A percentile compares a stretch with the other conserved stretches of the same genome.
phyloP scores from a whole-genome alignment of 1,284 basidiomycete species.

The Cystodermella granulosa region DNA sequence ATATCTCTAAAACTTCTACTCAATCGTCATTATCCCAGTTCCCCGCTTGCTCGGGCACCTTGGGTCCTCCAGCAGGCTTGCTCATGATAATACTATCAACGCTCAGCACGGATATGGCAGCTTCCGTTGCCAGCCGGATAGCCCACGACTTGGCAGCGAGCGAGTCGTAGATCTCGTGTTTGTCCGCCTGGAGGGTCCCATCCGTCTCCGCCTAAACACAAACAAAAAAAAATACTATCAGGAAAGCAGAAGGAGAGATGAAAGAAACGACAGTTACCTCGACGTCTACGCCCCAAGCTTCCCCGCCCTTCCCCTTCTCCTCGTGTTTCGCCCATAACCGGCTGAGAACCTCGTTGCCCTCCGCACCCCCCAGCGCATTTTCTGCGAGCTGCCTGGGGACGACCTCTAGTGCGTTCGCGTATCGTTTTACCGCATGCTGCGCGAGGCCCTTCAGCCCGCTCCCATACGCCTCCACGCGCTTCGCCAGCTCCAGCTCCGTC shows the following conservation, averaged over 20 bases:
- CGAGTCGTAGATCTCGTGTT: slow-evolving; percentile 74
- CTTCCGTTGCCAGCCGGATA: slow-evolving; percentile 83
- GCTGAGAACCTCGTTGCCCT: slow-evolving; percentile 89
- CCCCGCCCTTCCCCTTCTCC: slow-evolving; percentile 58
- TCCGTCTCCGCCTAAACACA: slow-evolving; percentile 62
- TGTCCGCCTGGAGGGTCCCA: slow-evolving; percentile 62
- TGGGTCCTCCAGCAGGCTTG: slow-evolving; percentile 84
- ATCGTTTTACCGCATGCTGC: slow-evolving; percentile 92
- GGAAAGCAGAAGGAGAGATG: slow-evolving; percentile 5
- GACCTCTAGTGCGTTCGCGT: slow-evolving; percentile 87
- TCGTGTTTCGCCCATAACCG: slow-evolving; percentile 88
- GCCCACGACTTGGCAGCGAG: slow-evolving; percentile 89
- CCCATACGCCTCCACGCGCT: slow-evolving; percentile 80
- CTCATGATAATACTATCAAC: slow-evolving; percentile 99
- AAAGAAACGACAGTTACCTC: slow-evolving; percentile 52
- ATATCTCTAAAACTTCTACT: slow-evolving; percentile 9
- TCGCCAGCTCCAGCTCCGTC: slow-evolving; percentile 86
- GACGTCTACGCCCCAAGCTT: slow-evolving; percentile 85
- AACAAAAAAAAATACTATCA: slow-evolving; percentile 4
- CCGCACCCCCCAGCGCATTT: slow-evolving; percentile 86
- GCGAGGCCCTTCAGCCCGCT: slow-evolving; percentile 85
- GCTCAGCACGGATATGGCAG: slow-evolving; percentile 87
- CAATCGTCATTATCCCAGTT: slow-evolving; percentile 79
- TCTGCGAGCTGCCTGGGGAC: slow-evolving; percentile 91
- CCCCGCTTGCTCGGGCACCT: slow-evolving; percentile 74